A percentile compares a stretch with the other conserved stretches of the same genome.
Conservation (phyloP, 805 yeast genomes). For the Candida chilensis region DNA sequence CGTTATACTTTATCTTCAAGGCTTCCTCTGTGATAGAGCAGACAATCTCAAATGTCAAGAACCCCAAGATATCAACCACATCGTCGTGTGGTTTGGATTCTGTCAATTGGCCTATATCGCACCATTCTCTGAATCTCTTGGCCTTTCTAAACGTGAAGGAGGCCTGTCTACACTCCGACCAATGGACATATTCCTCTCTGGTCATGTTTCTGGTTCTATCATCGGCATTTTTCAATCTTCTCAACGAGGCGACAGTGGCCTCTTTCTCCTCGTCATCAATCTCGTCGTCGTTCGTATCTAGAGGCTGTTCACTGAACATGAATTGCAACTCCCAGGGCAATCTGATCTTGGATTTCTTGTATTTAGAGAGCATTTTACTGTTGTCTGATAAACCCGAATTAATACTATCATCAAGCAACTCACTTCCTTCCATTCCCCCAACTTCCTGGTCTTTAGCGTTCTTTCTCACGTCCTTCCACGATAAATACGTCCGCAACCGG, state of each 20-base stretch:
- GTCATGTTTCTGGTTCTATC: constrained; percentile 93
- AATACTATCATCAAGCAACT: not conserved
- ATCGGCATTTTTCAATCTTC: constrained; percentile 85
- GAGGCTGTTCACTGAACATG: constrained; percentile 87
- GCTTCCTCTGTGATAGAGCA: constrained; percentile 93
- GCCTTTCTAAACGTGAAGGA: constrained; percentile 91
- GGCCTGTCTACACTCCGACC: constrained; percentile 98
- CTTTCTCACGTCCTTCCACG: constrained; percentile 96
- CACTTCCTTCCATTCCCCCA: constrained; percentile 26
- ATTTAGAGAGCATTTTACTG: not conserved
- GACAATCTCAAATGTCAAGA: constrained; percentile 92
- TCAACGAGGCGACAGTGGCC: constrained; percentile 81
- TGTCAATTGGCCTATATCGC: constrained; percentile 72
- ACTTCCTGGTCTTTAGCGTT: constrained; percentile 52
- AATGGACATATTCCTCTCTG: constrained; percentile 93
- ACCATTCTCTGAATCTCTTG: constrained; percentile 96
- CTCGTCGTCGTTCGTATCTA: constrained; percentile 59
- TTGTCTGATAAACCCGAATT: not conserved
- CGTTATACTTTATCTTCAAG: constrained; percentile 63
- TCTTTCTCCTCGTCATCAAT: constrained; percentile 87
- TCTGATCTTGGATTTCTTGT: constrained; percentile 67
- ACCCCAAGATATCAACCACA: constrained; percentile 91
- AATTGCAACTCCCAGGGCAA: constrained; percentile 94
- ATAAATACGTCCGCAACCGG: constrained; percentile 78
- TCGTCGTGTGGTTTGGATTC: constrained; percentile 94